Percentiles rank a stretch among this genome's conserved stretches.
Conservation (phyloP, 163 green algal species). For the Trebouxia gelatinosa region DNA sequence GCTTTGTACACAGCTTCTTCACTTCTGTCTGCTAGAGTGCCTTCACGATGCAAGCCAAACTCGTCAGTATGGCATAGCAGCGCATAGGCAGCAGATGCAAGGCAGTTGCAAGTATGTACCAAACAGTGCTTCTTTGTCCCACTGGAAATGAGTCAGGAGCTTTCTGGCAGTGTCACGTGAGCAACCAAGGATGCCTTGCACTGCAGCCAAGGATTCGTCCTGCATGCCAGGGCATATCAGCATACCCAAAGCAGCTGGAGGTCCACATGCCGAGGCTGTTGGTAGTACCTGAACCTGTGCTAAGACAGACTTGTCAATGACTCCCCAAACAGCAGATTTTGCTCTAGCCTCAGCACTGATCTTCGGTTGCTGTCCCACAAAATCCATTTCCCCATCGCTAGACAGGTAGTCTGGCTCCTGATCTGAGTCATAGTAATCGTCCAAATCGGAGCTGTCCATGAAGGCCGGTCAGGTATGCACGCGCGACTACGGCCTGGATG, state of each 20-base stretch:
- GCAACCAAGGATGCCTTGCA: slow-evolving; percentile 53
- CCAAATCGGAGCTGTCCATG: no score
- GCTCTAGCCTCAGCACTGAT: not conserved
- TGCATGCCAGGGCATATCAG: not conserved
- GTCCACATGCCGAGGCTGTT: not conserved
- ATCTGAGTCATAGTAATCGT: slow-evolving; percentile 14
- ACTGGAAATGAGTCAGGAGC: slow-evolving; percentile 76
- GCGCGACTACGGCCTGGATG: no score
- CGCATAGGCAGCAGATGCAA: not conserved
- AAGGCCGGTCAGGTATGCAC: no score
- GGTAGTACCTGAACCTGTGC: slow-evolving; percentile 21
- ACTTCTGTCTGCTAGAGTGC: slow-evolving; percentile 49
- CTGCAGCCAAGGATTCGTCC: slow-evolving; percentile 2
- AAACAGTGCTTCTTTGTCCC: slow-evolving; percentile 70
- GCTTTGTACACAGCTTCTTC: slow-evolving; percentile 49
- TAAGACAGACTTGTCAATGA: slow-evolving; percentile 22
- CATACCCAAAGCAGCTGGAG: not conserved
- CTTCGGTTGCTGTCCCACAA: slow-evolving; percentile 19
- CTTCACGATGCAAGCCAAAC: slow-evolving; percentile 17
- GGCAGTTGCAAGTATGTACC: slow-evolving; percentile 45
- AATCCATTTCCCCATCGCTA: slow-evolving; percentile 29
- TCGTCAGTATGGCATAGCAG: not conserved
- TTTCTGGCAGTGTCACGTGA: slow-evolving; percentile 51
- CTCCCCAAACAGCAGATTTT: slow-evolving; percentile 2
- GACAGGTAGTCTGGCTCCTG: slow-evolving; percentile 15